A percentile compares a stretch with the other conserved stretches of the same genome.
Evolutionary conservation across 2,329 filamentous ascomycete species (phyloP).

Genomic region (Aspergillus candidus): DNA sequence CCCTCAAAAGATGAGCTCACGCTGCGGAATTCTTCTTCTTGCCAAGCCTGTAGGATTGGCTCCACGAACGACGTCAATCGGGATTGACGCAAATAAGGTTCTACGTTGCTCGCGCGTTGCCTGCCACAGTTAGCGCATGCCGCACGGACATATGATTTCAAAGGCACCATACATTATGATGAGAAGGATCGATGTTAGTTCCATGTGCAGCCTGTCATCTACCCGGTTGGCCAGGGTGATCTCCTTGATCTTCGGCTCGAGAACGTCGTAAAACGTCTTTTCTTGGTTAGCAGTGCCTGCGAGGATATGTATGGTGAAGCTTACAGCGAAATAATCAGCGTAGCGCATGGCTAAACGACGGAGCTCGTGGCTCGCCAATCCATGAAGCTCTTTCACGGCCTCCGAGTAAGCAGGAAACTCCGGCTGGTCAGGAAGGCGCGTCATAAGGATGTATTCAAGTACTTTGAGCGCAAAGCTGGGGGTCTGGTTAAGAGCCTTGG

Average conservation of each 20-base stretch:
- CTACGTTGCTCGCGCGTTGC: constrained; percentile 73
- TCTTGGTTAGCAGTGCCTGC: constrained; percentile 18
- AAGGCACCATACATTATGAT: constrained; percentile 63
- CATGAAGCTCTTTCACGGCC: constrained; percentile 81
- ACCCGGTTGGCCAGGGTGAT: constrained; percentile 63
- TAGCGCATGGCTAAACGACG: constrained; percentile 85
- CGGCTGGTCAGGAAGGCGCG: constrained; percentile 66
- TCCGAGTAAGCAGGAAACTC: constrained; percentile 72
- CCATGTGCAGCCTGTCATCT: constrained; percentile 79
- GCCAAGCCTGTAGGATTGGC: constrained; percentile 79
- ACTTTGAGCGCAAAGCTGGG: constrained; percentile 80
- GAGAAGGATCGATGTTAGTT: constrained; percentile 85
- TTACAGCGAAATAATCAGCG: constrained; percentile 76
- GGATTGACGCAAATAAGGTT: constrained; percentile 62
- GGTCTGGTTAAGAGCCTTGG: constrained; percentile 69
- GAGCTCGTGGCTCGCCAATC: constrained; percentile 76
- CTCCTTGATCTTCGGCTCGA: constrained; percentile 76
- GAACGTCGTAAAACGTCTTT: constrained; percentile 75
- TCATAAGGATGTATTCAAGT: constrained; percentile 83
- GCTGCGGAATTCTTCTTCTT: constrained; percentile 59
- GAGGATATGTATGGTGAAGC: constrained; percentile 14
- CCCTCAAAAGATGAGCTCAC: constrained; percentile 67
- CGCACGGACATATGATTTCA: neutral
- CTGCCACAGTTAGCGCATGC: constrained; percentile 36
- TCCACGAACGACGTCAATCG: constrained; percentile 71